Conservation (phyloP, 148 eudicot genomes). For the Camellia japonica region DNA sequence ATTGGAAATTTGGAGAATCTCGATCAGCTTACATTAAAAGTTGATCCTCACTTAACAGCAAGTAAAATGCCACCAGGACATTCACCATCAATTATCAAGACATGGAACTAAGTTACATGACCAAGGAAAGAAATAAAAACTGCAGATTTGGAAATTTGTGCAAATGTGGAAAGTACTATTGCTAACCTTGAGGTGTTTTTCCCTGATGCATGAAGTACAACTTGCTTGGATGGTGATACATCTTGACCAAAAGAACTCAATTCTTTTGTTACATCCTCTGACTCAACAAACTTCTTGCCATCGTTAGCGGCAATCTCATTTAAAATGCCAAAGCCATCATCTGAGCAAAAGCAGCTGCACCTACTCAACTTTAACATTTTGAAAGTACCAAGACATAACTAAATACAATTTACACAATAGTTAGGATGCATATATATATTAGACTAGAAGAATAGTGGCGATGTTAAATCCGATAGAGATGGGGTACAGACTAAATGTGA, state of each 20-base stretch:
- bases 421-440: neutral
- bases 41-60: neutral
- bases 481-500: no score
- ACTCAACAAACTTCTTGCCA: slow-evolving; percentile 17
- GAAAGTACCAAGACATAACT: neutral
- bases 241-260: slow-evolving; percentile 18
- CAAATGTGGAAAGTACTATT: neutral
- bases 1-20: neutral
- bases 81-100: neutral
- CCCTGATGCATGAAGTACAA: slow-evolving; percentile 19
- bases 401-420: neutral
- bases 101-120: neutral
- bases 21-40: neutral
- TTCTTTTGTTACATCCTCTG: slow-evolving; percentile 28
- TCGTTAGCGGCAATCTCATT: slow-evolving; percentile 15
- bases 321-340: slow-evolving; percentile 23
- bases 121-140: neutral
- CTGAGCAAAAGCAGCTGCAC: slow-evolving; percentile 31
- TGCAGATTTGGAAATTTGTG: neutral
- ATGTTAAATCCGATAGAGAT: no score
- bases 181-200: slow-evolving; percentile 24
- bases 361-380: slow-evolving; percentile 15
- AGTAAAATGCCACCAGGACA: neutral
- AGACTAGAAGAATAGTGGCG: neutral
- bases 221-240: slow-evolving; percentile 8